Evolutionary conservation across 2,329 filamentous ascomycete genomes (phyloP).

Genomic region (Neurospora sp.): DNA sequence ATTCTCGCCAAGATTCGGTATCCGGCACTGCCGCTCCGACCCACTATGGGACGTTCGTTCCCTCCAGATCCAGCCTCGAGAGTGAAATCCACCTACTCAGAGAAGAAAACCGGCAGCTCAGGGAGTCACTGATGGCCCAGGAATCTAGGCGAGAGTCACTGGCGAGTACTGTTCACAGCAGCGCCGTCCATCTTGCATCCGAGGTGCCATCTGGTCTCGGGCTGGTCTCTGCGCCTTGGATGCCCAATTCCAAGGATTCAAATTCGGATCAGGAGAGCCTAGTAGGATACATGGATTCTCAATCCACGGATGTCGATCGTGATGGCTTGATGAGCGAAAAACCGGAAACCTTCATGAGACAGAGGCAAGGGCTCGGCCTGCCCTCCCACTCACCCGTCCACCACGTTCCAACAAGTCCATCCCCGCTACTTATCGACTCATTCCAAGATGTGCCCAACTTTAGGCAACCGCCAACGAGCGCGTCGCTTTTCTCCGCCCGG

Average conservation of each 20-base stretch:
- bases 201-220: background rate
- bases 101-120: conserved; percentile 7
- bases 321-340: conserved; percentile 18
- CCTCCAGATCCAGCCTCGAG: background rate
- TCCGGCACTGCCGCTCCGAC: background rate
- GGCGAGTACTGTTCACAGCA: background rate
- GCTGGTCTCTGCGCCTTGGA: background rate
- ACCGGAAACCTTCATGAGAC: conserved; percentile 13
- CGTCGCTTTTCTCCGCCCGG: background rate
- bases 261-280: conserved; percentile 15
- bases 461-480: background rate
- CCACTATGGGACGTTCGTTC: background rate
- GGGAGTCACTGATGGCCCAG: background rate
- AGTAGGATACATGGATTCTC: conserved; percentile 21
- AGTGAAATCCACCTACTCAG: conserved; percentile 5
- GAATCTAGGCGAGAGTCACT: background rate
- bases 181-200: background rate
- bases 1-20: background rate
- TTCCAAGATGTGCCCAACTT: background rate
- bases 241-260: background rate
- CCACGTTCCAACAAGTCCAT: conserved; percentile 19
- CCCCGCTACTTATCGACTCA: conserved; percentile 3
- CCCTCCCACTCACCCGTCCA: conserved; percentile 18
- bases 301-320: conserved; percentile 16
- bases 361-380: conserved; percentile 16